Percentiles rank a stretch among this genome's conserved stretches.
These are phyloP conservation scores for Geranium brycei DNA, from an alignment of 345 rosid species.

Conservation along the genomic window DNA sequence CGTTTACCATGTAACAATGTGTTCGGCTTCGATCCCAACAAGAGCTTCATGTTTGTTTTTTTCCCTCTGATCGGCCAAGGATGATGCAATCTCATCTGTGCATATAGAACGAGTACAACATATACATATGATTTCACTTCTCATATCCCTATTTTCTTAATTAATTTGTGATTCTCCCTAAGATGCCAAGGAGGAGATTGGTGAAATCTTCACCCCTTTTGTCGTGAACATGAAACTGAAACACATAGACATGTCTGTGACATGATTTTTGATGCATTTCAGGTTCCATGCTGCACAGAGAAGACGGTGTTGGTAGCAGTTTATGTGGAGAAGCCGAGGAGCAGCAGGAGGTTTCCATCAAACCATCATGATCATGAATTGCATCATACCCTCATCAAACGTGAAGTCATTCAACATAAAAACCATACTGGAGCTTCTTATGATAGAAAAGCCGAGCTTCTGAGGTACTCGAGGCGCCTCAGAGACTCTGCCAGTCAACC, in stretches of 20 bases:
- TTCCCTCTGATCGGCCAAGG: neutral
- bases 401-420: constrained; percentile 6
- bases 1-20: neutral
- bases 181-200: neutral
- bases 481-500: constrained; percentile 21
- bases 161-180: neutral
- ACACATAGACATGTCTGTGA: neutral
- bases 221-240: neutral
- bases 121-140: neutral
- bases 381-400: constrained; percentile 9
- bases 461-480: constrained; percentile 25
- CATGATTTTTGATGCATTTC: constrained; percentile 9
- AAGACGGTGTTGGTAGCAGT: constrained; percentile 26
- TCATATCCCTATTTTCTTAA: neutral
- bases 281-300: constrained; percentile 21
- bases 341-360: constrained; percentile 6
- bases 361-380: neutral
- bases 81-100: too few relatives aligned
- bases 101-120: neutral
- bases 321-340: constrained; percentile 30
- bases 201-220: neutral
- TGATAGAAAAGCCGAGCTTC: constrained; percentile 38
- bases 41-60: neutral
- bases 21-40: neutral
- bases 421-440: neutral